Percentiles rank a stretch among this genome's conserved stretches.
Conservation (phyloP, 345 rosid genomes). For the Eucalyptus sp. region DNA sequence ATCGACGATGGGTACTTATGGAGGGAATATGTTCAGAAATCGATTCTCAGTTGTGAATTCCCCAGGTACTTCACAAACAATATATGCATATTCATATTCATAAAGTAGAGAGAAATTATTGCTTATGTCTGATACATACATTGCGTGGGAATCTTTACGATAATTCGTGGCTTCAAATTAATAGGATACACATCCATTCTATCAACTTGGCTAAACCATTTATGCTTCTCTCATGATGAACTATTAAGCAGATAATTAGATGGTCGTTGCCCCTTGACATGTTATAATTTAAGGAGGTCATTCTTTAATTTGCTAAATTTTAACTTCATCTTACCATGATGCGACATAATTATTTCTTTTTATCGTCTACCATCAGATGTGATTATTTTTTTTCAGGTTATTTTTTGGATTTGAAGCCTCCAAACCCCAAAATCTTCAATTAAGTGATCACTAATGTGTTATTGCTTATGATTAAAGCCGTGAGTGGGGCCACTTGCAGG, state of each 20-base stretch:
- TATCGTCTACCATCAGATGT: neutral
- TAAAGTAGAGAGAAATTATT: neutral
- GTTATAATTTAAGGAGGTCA: no score
- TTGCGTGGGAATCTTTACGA: neutral
- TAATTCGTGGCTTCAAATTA: no score
- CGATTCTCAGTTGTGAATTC: slow-evolving; percentile 14
- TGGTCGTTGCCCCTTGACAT: no score
- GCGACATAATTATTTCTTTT: neutral
- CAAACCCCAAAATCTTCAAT: neutral
- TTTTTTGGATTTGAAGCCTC: neutral
- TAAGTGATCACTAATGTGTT: neutral
- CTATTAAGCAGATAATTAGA: no score
- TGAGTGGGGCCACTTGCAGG: neutral
- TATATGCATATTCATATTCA: neutral
- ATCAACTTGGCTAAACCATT: neutral
- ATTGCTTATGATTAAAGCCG: neutral
- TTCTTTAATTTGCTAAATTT: neutral
- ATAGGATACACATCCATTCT: neutral
- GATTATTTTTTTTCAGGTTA: neutral
- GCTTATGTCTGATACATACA: no score
- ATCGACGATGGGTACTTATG: no score
- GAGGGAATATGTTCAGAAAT: neutral
- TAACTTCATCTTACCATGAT: neutral
- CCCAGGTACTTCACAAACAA: slow-evolving; percentile 14
- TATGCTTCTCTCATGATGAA: neutral